Evolutionary conservation across 345 rosid genomes (phyloP).

Genomic region (Murraya koenigii): DNA sequence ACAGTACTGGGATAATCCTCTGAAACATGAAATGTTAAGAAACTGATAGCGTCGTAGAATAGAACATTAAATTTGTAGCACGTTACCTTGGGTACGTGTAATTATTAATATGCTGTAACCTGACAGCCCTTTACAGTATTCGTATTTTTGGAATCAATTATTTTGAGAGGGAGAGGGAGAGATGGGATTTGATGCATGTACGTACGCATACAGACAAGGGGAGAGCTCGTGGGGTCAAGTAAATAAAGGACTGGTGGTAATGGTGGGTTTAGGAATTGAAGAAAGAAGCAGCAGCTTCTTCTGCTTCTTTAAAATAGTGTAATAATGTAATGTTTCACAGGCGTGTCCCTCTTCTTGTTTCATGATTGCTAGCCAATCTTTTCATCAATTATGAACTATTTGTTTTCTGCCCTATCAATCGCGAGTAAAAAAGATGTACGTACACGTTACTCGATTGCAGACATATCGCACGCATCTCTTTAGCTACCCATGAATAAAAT

Average conservation of each 20-base stretch:
- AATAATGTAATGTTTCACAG: slow-evolving; percentile 21
- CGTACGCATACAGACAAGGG: background rate
- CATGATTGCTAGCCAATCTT: slow-evolving; percentile 14
- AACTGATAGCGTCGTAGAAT: too few species aligned
- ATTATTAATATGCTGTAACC: too few species aligned
- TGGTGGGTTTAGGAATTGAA: background rate
- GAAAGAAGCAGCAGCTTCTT: background rate
- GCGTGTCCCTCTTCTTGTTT: background rate
- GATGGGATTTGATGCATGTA: background rate
- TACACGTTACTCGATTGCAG: too few species aligned
- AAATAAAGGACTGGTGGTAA: background rate
- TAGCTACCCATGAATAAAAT: too few species aligned
- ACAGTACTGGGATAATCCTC: too few species aligned
- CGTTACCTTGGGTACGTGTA: too few species aligned
- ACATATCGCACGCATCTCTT: too few species aligned
- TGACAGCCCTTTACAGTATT: too few species aligned
- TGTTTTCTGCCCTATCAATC: too few species aligned
- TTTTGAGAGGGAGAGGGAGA: background rate
- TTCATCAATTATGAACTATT: background rate
- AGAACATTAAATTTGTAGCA: too few species aligned
- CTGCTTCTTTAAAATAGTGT: slow-evolving; percentile 6
- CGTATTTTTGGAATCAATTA: background rate
- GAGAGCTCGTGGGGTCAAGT: slow-evolving; percentile 9
- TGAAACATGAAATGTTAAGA: too few species aligned
- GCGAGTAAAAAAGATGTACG: too few species aligned